Evolutionary conservation across 1,284 basidiomycete genomes (phyloP).

Genomic region (Ustilago esculenta): DNA sequence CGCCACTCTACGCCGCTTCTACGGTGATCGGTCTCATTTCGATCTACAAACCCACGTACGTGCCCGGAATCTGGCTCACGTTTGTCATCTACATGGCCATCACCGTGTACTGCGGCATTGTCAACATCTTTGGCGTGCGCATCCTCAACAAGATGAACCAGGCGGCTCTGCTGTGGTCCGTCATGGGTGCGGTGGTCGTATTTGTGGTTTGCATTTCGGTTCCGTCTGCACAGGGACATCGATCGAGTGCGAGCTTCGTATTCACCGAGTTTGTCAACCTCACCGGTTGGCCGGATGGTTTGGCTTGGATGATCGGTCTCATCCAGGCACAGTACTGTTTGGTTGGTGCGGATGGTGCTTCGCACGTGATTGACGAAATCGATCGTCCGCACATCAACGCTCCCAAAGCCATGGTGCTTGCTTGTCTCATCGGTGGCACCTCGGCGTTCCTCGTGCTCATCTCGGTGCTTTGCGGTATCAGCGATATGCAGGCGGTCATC

Average conservation of each 20-base stretch:
- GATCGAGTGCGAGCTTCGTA: constrained; percentile 29
- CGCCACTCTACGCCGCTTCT: constrained; percentile 28
- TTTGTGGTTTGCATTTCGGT: constrained; percentile 39
- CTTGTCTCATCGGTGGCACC: constrained; percentile 32
- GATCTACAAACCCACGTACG: constrained; percentile 27
- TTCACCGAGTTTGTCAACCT: constrained; percentile 42
- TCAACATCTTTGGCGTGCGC: constrained; percentile 43
- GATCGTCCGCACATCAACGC: constrained; percentile 37
- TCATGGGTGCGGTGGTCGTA: constrained; percentile 23
- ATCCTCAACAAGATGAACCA: constrained; percentile 35
- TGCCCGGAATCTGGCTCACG: constrained; percentile 6
- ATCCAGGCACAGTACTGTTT: constrained; percentile 48
- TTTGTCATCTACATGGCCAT: constrained; percentile 34
- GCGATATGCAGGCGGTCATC: constrained; percentile 32
- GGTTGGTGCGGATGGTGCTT: constrained; percentile 40
- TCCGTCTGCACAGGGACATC: constrained; percentile 17
- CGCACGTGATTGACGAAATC: constrained; percentile 48
- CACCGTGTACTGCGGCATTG: constrained; percentile 23
- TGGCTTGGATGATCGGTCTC: constrained; percentile 46
- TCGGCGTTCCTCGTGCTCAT: constrained; percentile 39
- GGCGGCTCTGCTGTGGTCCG: constrained; percentile 25
- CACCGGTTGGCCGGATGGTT: constrained; percentile 44
- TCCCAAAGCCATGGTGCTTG: constrained; percentile 46
- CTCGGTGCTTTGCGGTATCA: constrained; percentile 30
- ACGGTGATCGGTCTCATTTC: constrained; percentile 22